Base-by-base conservation (phyloP, 2,329 filamentous ascomycete genomes). In the Ilyonectria destructans region DNA sequence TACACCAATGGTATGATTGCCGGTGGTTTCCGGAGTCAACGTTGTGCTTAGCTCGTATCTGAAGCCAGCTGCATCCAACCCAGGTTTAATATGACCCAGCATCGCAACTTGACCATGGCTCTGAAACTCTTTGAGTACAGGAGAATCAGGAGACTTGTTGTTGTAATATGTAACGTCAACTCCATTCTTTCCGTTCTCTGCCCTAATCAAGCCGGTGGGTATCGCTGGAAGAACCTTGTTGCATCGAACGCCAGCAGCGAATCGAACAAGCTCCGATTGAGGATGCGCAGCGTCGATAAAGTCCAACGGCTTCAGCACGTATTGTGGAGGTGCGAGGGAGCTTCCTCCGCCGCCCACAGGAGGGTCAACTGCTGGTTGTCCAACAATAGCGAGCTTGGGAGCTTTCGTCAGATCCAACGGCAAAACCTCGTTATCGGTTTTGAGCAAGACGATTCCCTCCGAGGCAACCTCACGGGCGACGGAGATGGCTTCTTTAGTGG, bases 321-420 rank as follows among this genome's bases (percentile, higher is more conserved):
- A 69, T 55, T 69, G 67, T 1, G 67, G 65, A 13, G 56, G 62
- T 2, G 33, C 49, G 2, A 64, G 62, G n/a, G 67, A 64, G 7
- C 67, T 69, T 6, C 67, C 67, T 23, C 67, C 67, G 19, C 64
- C 67, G 4, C 64, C 67, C 19, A 69, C 52, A 3, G 58, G 52
- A 6, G 67, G 48, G 4, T 66, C 19, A 6, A 23, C 17, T 23
- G 67, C 67, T 51, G 61, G 61, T 12, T 63, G 37, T 13, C 67
- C 67, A 21, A 69, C 45, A 23, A 69, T 33, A n/a, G 62, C 67
- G 35, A 69, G 54, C 10, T 51, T 33, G 2, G 19, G 23, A 19
- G 17, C 10, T 17, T 65, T 40, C 5, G 26, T 17, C 31, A 26
- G 26, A 17, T 56, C 51, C 4, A 69, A 45, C 1, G 63, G 64